Evolutionary conservation across 306 rosid genomes (phyloP), one percentile per base, ranked within the genome.

Genomic region (Vigna reflexopilosa): DNA sequence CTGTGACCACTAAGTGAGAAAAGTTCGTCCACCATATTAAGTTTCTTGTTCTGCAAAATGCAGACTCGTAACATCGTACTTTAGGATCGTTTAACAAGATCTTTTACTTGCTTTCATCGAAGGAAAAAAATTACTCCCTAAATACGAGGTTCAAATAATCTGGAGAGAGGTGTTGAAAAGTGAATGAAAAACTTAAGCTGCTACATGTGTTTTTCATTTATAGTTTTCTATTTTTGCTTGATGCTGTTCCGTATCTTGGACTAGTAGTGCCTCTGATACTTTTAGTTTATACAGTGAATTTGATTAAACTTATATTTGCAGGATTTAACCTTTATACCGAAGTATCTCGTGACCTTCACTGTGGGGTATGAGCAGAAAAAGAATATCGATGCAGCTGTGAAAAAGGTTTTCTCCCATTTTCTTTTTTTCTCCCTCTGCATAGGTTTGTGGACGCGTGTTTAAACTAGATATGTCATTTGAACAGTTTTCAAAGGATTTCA

Each of bases 401-500:
- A 93, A 88, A 95, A 95, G 98, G 98, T 91, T 45, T 22, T 48
- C 79, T 72, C 69, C 17, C 15, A 47, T 6, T 52, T 54, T 71
- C 57, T 68, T 19, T 19, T 34, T 57, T 42, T 42, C 54, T 30
- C 15, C 30, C 62, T 48, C 22, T 50, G 68, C 68, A 62, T 62
- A 32, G 11, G 77, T 36, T 36, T 24, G 22, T 67, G 6, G 12
- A 32, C 64, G 4, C 57, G 54, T 85, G 83, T 75, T 61, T 62
- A 32, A 62, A 32, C 30, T 55, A 51, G 66, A 75, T 61, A 56
- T 82, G 20, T 24, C 79, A 44, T 65, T 80, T 80, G 79, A 75
- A 81, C 97, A 95, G 99, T 93, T 96, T 81, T 93, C 99, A 63
- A 91, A 84, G 71, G 82, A 96, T 81, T 96, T 96, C 75, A 93